phyloP scores from a whole-genome alignment of 148 eudicot species.

The Mesembryanthemum crystallinum region DNA sequence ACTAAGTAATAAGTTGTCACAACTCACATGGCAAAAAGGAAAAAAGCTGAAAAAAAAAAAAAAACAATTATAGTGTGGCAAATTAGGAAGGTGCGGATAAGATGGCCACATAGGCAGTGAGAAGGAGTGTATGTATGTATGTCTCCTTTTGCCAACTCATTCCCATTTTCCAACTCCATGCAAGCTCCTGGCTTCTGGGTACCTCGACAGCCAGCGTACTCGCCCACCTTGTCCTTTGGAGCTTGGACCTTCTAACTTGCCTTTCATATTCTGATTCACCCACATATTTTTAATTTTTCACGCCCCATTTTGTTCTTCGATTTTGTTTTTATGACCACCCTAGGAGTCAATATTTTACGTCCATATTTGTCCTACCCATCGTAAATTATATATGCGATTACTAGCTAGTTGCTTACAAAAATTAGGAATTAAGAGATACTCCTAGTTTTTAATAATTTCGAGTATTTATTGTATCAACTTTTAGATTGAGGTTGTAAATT shows the following conservation, averaged over 20 bases:
- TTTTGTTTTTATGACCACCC: not conserved
- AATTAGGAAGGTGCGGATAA: conserved; percentile 14
- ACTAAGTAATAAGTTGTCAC: not conserved
- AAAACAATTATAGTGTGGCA: not conserved
- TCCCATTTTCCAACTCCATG: not conserved
- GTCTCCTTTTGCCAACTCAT: not conserved
- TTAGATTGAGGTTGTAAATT: no score
- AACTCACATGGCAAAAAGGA: no score
- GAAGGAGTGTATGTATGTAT: not conserved
- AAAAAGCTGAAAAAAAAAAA: not conserved
- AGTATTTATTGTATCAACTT: no score
- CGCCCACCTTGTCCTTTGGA: conserved; percentile 18
- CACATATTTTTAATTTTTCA: no score
- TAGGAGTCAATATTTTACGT: conserved; percentile 5
- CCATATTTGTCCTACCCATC: not conserved
- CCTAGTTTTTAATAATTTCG: no score
- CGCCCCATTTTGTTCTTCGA: no score
- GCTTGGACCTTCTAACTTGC: no score
- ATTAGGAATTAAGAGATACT: no score
- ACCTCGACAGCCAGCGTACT: conserved; percentile 22
- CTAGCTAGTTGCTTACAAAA: no score
- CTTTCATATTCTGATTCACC: not conserved
- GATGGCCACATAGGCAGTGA: conserved; percentile 19
- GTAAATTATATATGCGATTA: no score
- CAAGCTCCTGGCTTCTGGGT: conserved; percentile 17